phyloP scores from a whole-genome alignment of 345 rosid genomes.

The Pseudoturritis turrita region DNA sequence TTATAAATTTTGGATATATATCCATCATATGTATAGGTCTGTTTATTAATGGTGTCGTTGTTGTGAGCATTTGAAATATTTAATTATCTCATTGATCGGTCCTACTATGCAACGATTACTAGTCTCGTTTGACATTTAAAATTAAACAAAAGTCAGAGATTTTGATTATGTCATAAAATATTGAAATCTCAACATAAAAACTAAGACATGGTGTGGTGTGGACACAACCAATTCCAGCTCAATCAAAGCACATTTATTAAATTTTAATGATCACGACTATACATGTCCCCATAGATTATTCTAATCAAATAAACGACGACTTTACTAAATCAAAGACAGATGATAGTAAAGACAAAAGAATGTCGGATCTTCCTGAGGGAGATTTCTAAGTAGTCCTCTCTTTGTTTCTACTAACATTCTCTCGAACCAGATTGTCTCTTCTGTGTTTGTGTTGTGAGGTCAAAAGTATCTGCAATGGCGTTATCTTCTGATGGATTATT shows the following conservation, averaged over 20 bases:
- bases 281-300: conserved; percentile 12
- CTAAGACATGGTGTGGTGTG: not conserved
- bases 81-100: not conserved
- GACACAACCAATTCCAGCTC: conserved; percentile 29
- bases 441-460: not conserved
- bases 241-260: not conserved
- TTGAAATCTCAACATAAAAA: conserved; percentile 1
- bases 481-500: conserved; percentile 24
- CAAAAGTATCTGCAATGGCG: conserved; percentile 2
- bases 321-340: conserved; percentile 19
- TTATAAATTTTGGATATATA: not conserved
- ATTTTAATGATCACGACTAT: conserved; percentile 8
- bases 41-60: not conserved
- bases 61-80: not conserved
- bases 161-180: not conserved
- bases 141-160: conserved; percentile 4
- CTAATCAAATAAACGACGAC: conserved; percentile 8
- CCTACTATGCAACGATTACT: conserved; percentile 11
- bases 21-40: not conserved
- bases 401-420: not conserved
- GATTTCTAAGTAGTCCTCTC: not conserved
- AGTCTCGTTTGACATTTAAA: not conserved
- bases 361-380: conserved; percentile 20
- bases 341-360: conserved; percentile 14
- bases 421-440: not conserved